Evolutionary conservation across 2,329 filamentous ascomycete genomes (phyloP), one percentile per base, ranked within the genome.

Genomic region (Epichloe gansuensis): DNA sequence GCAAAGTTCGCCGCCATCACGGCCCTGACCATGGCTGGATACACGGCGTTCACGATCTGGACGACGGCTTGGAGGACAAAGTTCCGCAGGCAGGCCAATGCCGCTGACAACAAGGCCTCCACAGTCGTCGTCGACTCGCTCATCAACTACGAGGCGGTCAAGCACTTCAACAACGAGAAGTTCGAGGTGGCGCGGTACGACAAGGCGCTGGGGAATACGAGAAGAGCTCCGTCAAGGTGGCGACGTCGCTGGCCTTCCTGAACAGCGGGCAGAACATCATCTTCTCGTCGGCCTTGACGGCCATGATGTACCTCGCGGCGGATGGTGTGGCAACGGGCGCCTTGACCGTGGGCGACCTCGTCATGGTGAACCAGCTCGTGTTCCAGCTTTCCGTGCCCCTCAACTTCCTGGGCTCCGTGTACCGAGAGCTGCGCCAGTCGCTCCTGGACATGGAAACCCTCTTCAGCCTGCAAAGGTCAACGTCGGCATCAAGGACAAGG

Each of bases 161-260:
- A 98, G 71, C 95, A 97, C 72, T 98, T 97, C 73, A 98, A 98
- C 74, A 98, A 98, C 63, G 94, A 98, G 65, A 88, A 86, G 59
- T 97, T 90, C 59, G 93, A 98, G 71, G 88, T 95, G 44, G 78
- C 80, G 35, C 82, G 93, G 43, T 98, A 98, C 67, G 91, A 97
- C 68, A 81, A 84, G 61, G 90, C 93, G 0, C 74, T 98, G 25
- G 78, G 58, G 79, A 85, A 54, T 98, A 98, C 67, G 88, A 98
- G 67, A 86, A 86, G 66, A 91, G 90, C 54, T 95, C 90, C 15
- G 97, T 98, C 74, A 97, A 97, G 66, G 88, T 98, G 37, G 89
- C 89, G 9, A 98, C 93, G 0, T 97, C 91, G 3, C 73, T 98
- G 43, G 87, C 93, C 1, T 84, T 95, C 51, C 80, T 98, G 57